phyloP scores from a whole-genome alignment of 2,329 filamentous ascomycete genomes.

The Biscogniauxia sp. region DNA sequence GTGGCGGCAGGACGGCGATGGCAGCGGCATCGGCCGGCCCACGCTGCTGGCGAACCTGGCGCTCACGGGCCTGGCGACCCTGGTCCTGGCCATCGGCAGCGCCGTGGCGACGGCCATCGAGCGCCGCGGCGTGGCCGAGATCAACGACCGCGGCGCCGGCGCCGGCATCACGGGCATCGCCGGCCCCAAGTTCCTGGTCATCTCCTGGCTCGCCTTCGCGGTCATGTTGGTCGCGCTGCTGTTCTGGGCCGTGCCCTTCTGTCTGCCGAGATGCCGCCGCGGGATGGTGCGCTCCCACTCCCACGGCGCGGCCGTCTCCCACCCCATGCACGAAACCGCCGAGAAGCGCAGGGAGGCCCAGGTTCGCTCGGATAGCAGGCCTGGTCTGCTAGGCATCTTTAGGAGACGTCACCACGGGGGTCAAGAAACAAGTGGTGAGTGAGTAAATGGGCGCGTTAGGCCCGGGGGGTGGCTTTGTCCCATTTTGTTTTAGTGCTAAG shows the following conservation, averaged over 20 bases:
- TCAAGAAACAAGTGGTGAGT: not conserved
- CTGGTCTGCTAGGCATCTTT: not conserved
- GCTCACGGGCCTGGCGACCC: conserved; percentile 35
- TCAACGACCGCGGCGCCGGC: conserved; percentile 43
- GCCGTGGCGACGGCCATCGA: conserved; percentile 42
- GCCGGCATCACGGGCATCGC: conserved; percentile 43
- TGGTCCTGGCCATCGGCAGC: conserved; percentile 41
- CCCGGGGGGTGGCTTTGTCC: no score
- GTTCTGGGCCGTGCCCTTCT: conserved; percentile 39
- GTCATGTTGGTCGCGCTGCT: conserved; percentile 39
- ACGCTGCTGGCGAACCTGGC: conserved; percentile 37
- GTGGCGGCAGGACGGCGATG: no score
- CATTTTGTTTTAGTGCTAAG: no score
- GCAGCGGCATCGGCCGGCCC: conserved; percentile 13
- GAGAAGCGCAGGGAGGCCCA: not conserved
- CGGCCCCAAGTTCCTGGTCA: conserved; percentile 43
- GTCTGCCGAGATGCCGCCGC: conserved; percentile 8
- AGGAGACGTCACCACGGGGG: not conserved
- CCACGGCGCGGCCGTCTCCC: not conserved
- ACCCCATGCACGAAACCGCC: not conserved
- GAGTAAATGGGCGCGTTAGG: not conserved
- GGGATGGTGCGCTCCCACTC: no score
- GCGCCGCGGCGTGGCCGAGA: conserved; percentile 39
- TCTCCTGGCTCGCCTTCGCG: conserved; percentile 48
- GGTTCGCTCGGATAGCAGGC: not conserved